Evolutionary conservation across 2,329 filamentous ascomycete species (phyloP), one percentile per base, ranked within the genome.

Genomic region (Pseudogymnoascus sp.): DNA sequence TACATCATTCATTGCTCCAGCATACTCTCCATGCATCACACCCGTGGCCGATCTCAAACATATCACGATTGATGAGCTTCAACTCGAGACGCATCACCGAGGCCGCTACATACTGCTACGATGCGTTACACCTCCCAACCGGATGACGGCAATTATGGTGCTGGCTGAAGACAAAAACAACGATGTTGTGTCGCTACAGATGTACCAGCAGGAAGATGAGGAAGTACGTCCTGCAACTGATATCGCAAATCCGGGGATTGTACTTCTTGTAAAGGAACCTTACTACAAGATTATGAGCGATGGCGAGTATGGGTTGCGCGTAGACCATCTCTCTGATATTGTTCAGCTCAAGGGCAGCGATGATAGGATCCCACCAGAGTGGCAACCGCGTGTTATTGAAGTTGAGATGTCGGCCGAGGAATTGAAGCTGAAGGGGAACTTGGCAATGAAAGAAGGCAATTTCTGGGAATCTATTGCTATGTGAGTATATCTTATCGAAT

Each of bases 321-420:
- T 83, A 5, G 82, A 85, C 64, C 82, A 85, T 68, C 67, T 79
- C 14, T 78, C 76, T 14, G 82, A 85, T 63, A 66, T 84, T 16
- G 65, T 77, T 2, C 75, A 73, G 64, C 64, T 83, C 1, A 62
- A 72, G 0, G 61, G 66, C 0, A 54, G 67, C 16, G 76, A 82
- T 42, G 61, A 71, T n/a, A 73, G 70, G 4, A 69, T 82, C 11
- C 80, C 80, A 0, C 23, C 45, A 1, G 57, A 63, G n/a, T 81
- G 77, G 78, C 68, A 71, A 79, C 14, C 57, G 70, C 4, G 59
- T 69, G 11, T 71, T 73, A 1, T 59, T 71, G 3, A 77, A 26
- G 16, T 40, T 8, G 34, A 21, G 31, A 7, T 45, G 45, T 64
- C 40, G 5, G 65, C 61, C n/a, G 59, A 60, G 6, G 29, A 54